Evolutionary conservation across 192 early-diverging fungal genomes (phyloP), one percentile per base, ranked within the genome.

Genomic region (Ramicandelaber brevisporus): DNA sequence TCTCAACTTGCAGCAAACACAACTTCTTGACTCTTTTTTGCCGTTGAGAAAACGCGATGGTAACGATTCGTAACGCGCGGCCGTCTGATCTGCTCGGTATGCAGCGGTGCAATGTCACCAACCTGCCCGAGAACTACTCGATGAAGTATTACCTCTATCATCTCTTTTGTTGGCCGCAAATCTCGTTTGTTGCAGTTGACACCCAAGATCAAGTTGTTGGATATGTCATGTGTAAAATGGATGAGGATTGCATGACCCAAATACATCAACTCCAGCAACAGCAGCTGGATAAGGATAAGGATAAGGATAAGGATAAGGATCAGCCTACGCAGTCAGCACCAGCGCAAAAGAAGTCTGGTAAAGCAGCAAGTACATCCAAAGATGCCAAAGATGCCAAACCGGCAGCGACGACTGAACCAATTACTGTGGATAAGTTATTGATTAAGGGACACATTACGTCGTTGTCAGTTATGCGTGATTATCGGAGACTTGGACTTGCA

Each of bases 371-470:
- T 14, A 15, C 19, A 36, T 30, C 3, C 20, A 40, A 31, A n/a
- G n/a, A n/a, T n/a, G n/a, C n/a, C n/a, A n/a, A n/a, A n/a, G n/a
- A n/a, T n/a, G n/a, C n/a, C n/a, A n/a, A n/a, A n/a, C n/a, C n/a
- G n/a, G n/a, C n/a, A n/a, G n/a, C n/a, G n/a, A n/a, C n/a, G n/a
- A n/a, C n/a, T n/a, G n/a, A n/a, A n/a, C n/a, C n/a, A n/a, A n/a
- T n/a, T n/a, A n/a, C n/a, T n/a, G n/a, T n/a, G n/a, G n/a, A n/a
- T n/a, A n/a, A n/a, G n/a, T n/a, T n/a, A n/a, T n/a, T n/a, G n/a
- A n/a, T n/a, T n/a, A n/a, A n/a, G n/a, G 93, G 93, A 12, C 93
- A 98, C 46, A 93, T 98, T 32, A 98, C 93, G 8, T 82, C 77
- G 12, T 64, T 98, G 17, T 80, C 85, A 15, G 93, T 98, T 10